Conservation (phyloP, 148 eudicot genomes). For the Spergularia marina region DNA sequence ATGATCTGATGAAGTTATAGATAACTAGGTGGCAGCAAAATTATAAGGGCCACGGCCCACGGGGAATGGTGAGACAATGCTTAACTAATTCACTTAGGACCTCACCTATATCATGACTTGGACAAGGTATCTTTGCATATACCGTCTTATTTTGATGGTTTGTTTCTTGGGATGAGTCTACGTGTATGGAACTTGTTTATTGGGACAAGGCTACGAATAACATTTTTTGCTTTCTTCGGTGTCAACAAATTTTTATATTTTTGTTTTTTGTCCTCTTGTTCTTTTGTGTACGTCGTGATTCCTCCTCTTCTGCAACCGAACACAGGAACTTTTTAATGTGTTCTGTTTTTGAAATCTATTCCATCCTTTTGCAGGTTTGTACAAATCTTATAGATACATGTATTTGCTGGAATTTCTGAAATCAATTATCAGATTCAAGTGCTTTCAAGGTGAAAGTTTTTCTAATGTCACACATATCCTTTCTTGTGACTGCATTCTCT, state of each 20-base stretch:
- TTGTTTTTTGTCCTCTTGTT: not conserved
- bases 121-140: not conserved
- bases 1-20: not conserved
- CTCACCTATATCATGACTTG: not conserved
- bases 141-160: not conserved
- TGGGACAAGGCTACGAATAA: not conserved
- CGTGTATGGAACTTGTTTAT: not conserved
- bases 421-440: constrained; percentile 17
- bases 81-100: not conserved
- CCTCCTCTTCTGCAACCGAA: not conserved
- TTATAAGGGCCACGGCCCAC: not conserved
- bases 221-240: not conserved
- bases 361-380: constrained; percentile 32
- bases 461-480: not conserved
- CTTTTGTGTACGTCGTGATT: not conserved
- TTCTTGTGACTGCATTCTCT: not conserved
- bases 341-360: not conserved
- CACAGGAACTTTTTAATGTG: not conserved
- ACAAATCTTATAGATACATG: constrained; percentile 16
- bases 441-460: constrained; percentile 22
- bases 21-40: not conserved
- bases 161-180: not conserved
- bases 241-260: not conserved
- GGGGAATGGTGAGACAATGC: not conserved
- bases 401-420: constrained; percentile 28